Evolutionary conservation across 495 filamentous ascomycete genomes (phyloP), one percentile per base, ranked within the genome.

Genomic region (Trichocladium uniseriatum): DNA sequence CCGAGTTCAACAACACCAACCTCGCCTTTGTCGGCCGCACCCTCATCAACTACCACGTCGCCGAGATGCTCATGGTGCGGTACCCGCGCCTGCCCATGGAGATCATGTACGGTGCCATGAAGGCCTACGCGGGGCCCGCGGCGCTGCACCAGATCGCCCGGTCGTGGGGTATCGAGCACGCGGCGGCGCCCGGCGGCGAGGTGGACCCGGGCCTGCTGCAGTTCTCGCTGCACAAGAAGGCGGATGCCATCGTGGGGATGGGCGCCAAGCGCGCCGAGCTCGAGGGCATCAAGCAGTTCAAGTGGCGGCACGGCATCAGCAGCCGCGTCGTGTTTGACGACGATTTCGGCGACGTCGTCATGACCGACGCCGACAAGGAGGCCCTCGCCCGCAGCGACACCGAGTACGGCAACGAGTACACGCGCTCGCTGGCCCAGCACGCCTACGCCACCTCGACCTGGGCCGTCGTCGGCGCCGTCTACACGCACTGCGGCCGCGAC

Each of bases 151-250:
- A 78, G 1, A 76, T 96, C 51, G 76, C 84, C 0, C 68, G 73
- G 29, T 86, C 89, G 67, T 98, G 92, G 91, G 92, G 94, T 67
- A 79, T 96, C 14, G 91, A 97, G 57, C 58, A 70, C 32, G 92
- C 86, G 14, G 84, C 86, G 7, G 80, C 77, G 29, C 91, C 92
- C 1, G 90, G 89, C 18, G 82, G 78, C 38, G 87, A 97, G 67
- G 91, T 97, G 46, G 90, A 98, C 65, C 85, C 91, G 1, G 94
- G 92, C 9, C 69, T 90, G n/a, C 75, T 98, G 35, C 94, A 97
- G 63, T 92, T 87, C 68, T 74, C 71, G 44, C 66, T 78, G 38
- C 42, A 83, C 31, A 65, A 71, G 28, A 77, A 84, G 1, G 84
- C 84, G 13, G 69, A 76, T 22, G 65, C 75, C 31, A 55, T 72